Evolutionary conservation across 1,284 basidiomycete species (phyloP), one percentile per base, ranked within the genome.

Genomic region (Amylostereum chailletii): DNA sequence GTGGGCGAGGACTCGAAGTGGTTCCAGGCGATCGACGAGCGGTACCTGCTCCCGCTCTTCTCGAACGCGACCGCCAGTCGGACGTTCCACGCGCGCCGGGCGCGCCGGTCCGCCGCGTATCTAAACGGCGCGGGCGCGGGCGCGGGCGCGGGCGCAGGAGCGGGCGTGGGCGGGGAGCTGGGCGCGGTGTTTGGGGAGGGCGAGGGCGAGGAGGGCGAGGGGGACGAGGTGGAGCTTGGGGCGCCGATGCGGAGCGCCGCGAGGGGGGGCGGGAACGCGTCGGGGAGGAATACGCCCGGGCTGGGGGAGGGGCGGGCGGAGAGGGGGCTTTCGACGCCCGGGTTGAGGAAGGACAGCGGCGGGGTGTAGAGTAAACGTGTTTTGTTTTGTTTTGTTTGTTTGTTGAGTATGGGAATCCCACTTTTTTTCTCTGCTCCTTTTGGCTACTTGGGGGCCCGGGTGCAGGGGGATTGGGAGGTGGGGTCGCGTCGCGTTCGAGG

Each of bases 21-120:
- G 94, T 99, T 99, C 81, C 94, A 94, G 57, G 77, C 86, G 33
- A 71, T 99, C 42, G 95, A 99, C 67, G 93, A 99, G 67, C 79
- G 93, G 52, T 99, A 97, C 65, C 74, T 99, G 11, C 68, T 98
- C 2, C 96, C 95, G 10, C 71, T 97, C 39, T 99, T 99, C 70
- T 93, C 90, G 51, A 98, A 98, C 64, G 88, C 88, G 6, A 94
- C 92, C 0, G 91, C 92, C 9, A 90, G 88, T 52, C 75, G 91
- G 55, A 84, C 87, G 49, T 92, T 92, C 73, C 84, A 93, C 57
- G 89, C 89, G 1, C 80, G 86, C 39, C 77, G 81, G 51, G 84
- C 83, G 2, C 72, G 80, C 38, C 69, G 82, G 19, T 19, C 19
- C 19, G 19, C 19, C 19, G 19, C 19, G 19, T 19, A 19, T 19